Evolutionary conservation across 768 basidiomycete genomes (phyloP), one percentile per base, ranked within the genome.

Genomic region (Hortiboletus flavorubellus): DNA sequence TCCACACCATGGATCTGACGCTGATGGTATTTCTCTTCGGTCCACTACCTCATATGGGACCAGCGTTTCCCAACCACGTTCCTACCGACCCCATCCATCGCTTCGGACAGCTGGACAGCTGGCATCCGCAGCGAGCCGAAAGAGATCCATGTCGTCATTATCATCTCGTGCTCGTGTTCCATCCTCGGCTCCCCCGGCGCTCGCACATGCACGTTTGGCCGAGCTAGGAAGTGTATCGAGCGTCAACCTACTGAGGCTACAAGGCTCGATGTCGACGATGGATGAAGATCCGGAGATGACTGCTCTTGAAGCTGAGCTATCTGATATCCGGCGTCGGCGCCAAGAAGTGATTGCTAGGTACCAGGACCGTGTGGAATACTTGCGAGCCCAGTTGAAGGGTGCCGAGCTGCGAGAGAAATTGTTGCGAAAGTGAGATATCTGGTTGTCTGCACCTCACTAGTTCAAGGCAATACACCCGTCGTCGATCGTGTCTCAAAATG

Each of bases 331-430:
- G 51, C 68, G 81, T 57, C 78, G 88, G 58, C 75, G 87, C 37
- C 83, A 81, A 51, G 89, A 91, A 63, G 87, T 93, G 31, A 79
- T 78, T 34, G 75, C 73, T 59, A 80, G 89, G 60, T 93, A 93
- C 63, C 85, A 88, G 52, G 80, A 80, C 34, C 83, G 90, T 45
- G 68, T 93, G 64, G 89, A 91, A 59, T 93, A 89, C 66, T 73
- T 93, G 61, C 81, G 87, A 35, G 91, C 91, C 37, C 87, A 88
- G 72, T 67, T 93, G 66, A 91, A 91, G 72, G 86, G 87, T 18
- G 91, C 89, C 2, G 87, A 91, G 72, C 68, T 93, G 64, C 88
- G 87, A 59, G 91, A 93, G 75, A 89, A 90, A 68, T 71, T 93
- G 61, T 60, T 87, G 75, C 83, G 80, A 66, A 85, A 80, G 67